Percentiles rank a stretch among this genome's conserved stretches.
phyloP scores from a whole-genome alignment of 2,329 filamentous ascomycete species.

The Colletotrichum plurivorum region DNA sequence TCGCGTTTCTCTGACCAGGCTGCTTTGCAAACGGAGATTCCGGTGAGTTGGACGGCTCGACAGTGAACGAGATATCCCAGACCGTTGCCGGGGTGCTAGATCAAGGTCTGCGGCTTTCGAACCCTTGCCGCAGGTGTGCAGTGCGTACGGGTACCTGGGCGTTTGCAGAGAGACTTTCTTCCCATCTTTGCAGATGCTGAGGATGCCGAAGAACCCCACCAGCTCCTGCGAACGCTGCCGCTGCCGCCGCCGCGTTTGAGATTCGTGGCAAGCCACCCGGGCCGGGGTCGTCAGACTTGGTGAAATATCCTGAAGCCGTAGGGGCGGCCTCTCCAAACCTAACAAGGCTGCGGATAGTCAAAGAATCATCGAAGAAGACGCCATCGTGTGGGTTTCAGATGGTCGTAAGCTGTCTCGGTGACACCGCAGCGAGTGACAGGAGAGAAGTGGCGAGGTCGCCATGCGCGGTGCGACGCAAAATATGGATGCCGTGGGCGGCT shows the following conservation, averaged over 20 bases:
- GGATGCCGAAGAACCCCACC: slow-evolving; percentile 24
- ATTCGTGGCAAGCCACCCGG: background rate
- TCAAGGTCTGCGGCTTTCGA: slow-evolving; percentile 1
- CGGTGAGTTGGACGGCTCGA: slow-evolving; percentile 7
- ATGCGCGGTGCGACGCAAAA: slow-evolving; percentile 44
- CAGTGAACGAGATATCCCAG: background rate
- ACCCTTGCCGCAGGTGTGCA: slow-evolving; percentile 18
- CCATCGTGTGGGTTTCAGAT: slow-evolving; percentile 48
- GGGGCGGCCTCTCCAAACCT: slow-evolving; percentile 20
- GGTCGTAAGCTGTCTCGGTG: slow-evolving; percentile 48
- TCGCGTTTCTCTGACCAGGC: slow-evolving; percentile 11
- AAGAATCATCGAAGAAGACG: slow-evolving; percentile 35
- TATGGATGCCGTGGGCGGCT: slow-evolving; percentile 46
- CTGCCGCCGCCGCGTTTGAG: slow-evolving; percentile 6
- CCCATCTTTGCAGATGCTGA: background rate
- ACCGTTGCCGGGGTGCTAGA: slow-evolving; percentile 1
- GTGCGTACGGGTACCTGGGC: slow-evolving; percentile 13
- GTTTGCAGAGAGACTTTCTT: slow-evolving; percentile 28
- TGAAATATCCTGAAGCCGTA: slow-evolving; percentile 28
- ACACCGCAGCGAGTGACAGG: slow-evolving; percentile 52
- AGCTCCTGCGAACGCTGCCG: slow-evolving; percentile 22
- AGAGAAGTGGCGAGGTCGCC: slow-evolving; percentile 42
- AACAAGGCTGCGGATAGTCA: slow-evolving; percentile 1
- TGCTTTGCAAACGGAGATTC: slow-evolving; percentile 29
- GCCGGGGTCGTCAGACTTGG: background rate